These are phyloP conservation scores for Podospora comata DNA, from an alignment of 495 filamentous ascomycete genomes.

Conservation along the genomic window DNA sequence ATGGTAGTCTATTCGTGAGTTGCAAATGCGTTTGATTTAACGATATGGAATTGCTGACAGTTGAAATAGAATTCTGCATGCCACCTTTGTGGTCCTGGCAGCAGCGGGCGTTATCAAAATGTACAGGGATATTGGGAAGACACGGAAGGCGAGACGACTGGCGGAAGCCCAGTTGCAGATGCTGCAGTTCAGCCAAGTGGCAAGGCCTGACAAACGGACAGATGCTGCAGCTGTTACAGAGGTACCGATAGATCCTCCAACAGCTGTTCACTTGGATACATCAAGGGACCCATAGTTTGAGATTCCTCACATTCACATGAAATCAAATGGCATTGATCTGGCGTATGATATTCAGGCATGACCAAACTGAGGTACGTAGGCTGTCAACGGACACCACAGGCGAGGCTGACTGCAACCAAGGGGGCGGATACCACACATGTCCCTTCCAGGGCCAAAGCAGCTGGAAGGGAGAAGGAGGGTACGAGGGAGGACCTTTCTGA, in stretches of 20 bases:
- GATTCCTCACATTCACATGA: background rate
- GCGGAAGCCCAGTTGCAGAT: conserved; percentile 24
- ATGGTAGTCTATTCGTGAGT: conserved; percentile 32
- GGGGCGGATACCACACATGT: too few species aligned
- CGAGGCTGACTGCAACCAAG: too few species aligned
- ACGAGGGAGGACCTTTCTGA: too few species aligned
- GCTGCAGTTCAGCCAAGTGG: conserved; percentile 22
- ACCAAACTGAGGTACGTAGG: too few species aligned
- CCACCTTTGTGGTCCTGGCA: conserved; percentile 24
- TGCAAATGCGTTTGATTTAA: background rate
- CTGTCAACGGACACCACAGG: too few species aligned
- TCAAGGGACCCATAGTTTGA: background rate
- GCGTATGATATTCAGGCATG: too few species aligned
- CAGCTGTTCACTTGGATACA: background rate
- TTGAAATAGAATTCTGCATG: conserved; percentile 22
- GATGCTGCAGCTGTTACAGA: background rate
- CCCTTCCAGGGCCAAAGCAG: too few species aligned
- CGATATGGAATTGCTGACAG: conserved; percentile 2
- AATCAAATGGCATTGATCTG: too few species aligned
- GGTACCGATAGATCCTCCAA: background rate
- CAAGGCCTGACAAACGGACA: background rate
- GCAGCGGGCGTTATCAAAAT: conserved; percentile 19
- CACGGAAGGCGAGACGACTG: background rate
- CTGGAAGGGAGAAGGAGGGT: too few species aligned
- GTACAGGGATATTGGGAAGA: conserved; percentile 10